Evolutionary conservation across 805 yeast genomes (phyloP).

Genomic region (Ogataea wickerhamii): DNA sequence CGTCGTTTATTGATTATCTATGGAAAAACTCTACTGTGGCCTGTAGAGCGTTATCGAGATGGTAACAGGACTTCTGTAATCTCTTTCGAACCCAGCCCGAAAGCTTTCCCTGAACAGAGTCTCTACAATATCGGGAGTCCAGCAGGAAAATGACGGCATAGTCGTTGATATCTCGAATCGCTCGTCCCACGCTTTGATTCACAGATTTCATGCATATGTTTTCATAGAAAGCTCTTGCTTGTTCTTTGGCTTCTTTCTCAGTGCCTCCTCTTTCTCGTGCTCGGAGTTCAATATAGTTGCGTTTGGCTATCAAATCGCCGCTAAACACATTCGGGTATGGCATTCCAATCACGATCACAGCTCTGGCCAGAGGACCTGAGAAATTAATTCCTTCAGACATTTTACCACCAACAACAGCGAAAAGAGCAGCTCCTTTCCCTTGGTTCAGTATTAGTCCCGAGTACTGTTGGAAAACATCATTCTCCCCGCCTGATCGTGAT

Average conservation of each 20-base stretch:
- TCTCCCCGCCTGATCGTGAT: slow-evolving; percentile 43
- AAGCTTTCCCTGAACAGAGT: slow-evolving; percentile 50
- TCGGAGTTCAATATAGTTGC: slow-evolving; percentile 55
- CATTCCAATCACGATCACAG: slow-evolving; percentile 79
- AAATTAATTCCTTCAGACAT: slow-evolving; percentile 93
- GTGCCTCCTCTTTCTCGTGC: slow-evolving; percentile 49
- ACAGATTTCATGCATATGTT: slow-evolving; percentile 87
- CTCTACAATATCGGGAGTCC: slow-evolving; percentile 54
- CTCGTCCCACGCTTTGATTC: slow-evolving; percentile 89
- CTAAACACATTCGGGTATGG: slow-evolving; percentile 86
- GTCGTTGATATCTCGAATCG: slow-evolving; percentile 80
- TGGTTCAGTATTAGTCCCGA: slow-evolving; percentile 36
- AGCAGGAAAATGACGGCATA: slow-evolving; percentile 71
- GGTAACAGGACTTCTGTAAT: slow-evolving; percentile 10
- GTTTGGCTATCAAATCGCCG: slow-evolving; percentile 74
- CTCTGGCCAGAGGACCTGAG: slow-evolving; percentile 82
- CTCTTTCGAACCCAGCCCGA: slow-evolving; percentile 71
- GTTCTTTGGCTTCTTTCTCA: slow-evolving; percentile 40
- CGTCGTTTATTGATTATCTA: too few species aligned
- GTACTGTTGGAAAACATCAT: slow-evolving; percentile 46
- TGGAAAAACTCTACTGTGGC: slow-evolving; percentile 14
- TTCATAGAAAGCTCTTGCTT: slow-evolving; percentile 62
- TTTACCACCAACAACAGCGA: slow-evolving; percentile 90
- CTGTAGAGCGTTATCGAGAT: slow-evolving; percentile 5
- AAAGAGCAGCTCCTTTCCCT: slow-evolving; percentile 56